A percentile compares a stretch with the other conserved stretches of the same genome.
Conservation (phyloP, 495 filamentous ascomycete species). For the Cercophora sp. region DNA sequence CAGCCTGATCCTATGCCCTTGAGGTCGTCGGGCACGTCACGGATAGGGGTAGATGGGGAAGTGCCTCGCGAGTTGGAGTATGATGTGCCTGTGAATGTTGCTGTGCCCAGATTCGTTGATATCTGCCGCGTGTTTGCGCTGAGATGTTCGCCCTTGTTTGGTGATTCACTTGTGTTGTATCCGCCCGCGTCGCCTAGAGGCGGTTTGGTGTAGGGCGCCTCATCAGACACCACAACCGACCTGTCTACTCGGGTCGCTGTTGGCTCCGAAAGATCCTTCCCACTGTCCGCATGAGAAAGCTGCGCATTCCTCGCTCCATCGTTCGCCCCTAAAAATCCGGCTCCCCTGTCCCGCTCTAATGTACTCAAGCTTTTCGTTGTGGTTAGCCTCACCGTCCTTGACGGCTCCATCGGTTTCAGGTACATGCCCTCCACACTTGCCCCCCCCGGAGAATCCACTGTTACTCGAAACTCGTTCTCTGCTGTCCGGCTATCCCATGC, state of each 20-base stretch:
- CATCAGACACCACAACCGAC: neutral
- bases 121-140: too few relatives aligned
- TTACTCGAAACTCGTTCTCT: neutral
- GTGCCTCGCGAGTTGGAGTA: slow-evolving; percentile 8
- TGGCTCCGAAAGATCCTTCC: slow-evolving; percentile 20
- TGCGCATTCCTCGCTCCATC: slow-evolving; percentile 9
- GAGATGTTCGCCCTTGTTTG: too few relatives aligned
- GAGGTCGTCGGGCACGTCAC: slow-evolving; percentile 15
- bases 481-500: too few relatives aligned
- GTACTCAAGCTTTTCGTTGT: neutral
- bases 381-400: too few relatives aligned
- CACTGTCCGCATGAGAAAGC: slow-evolving; percentile 15
- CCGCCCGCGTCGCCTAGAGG: too few relatives aligned
- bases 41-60: slow-evolving; percentile 3
- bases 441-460: neutral
- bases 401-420: too few relatives aligned
- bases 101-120: neutral
- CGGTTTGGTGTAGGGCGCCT: too few relatives aligned
- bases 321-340: neutral
- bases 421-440: neutral
- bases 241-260: neutral
- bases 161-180: too few relatives aligned
- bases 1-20: slow-evolving; percentile 23
- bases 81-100: too few relatives aligned
- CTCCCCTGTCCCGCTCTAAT: neutral